A percentile compares a stretch with the other conserved stretches of the same genome.
Conservation (phyloP, 352 stramenopile genomes). For the Phytophthora capsici region DNA sequence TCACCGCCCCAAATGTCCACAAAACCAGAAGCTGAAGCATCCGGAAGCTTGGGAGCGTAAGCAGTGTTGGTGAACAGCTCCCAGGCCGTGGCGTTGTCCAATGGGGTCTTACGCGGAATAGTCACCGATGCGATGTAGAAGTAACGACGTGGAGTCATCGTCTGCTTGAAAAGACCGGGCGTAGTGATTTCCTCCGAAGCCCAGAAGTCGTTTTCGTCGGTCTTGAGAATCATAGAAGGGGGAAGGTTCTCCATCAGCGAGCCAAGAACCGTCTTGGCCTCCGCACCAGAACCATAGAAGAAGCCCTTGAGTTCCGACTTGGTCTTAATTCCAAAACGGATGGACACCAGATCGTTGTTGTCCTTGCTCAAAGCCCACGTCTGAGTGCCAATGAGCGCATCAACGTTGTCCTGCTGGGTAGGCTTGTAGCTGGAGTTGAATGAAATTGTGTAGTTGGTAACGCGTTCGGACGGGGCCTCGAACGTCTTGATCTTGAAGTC, state of each 20-base stretch:
- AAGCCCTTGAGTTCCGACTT: slow-evolving; percentile 22
- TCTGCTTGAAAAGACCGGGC: slow-evolving; percentile 23
- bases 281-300: slow-evolving; percentile 15
- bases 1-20: slow-evolving; percentile 32
- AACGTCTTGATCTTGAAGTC: slow-evolving; percentile 34
- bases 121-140: slow-evolving; percentile 42
- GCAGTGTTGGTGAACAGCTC: slow-evolving; percentile 26
- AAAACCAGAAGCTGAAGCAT: slow-evolving; percentile 25
- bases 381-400: slow-evolving; percentile 34
- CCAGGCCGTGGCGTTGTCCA: slow-evolving; percentile 27
- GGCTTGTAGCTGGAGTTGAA: slow-evolving; percentile 26
- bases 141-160: slow-evolving; percentile 27
- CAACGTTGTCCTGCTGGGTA: slow-evolving; percentile 33
- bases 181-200: slow-evolving; percentile 24
- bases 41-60: slow-evolving; percentile 22
- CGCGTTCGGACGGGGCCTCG: slow-evolving; percentile 14
- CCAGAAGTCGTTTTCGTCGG: slow-evolving; percentile 26
- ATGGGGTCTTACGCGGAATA: slow-evolving; percentile 15
- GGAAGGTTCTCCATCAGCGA: slow-evolving; percentile 32
- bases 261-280: slow-evolving; percentile 12
- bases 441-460: slow-evolving; percentile 25
- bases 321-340: slow-evolving; percentile 27
- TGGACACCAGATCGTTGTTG: slow-evolving; percentile 35
- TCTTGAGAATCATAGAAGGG: slow-evolving; percentile 21
- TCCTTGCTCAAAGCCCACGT: slow-evolving; percentile 27